Conservation (phyloP, 2,329 filamentous ascomycete genomes). For the Raffaelea arxii region DNA sequence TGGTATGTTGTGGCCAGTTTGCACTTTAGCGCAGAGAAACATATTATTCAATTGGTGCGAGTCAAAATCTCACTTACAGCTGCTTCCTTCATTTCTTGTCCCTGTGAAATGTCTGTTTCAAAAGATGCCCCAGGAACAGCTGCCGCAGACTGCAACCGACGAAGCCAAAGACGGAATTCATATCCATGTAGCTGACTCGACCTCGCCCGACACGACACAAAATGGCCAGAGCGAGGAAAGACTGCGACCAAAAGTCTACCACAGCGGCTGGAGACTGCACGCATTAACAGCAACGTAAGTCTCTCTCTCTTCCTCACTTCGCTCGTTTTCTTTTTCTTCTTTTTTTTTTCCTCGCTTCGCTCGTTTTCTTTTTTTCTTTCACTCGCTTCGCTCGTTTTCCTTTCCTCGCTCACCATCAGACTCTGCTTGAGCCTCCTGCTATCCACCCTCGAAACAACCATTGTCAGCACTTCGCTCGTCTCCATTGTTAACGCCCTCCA, state of each 20-base stretch:
- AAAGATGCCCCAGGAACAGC: not conserved
- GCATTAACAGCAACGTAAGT: not conserved
- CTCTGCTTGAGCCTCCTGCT: constrained; percentile 23
- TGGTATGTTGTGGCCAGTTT: no score
- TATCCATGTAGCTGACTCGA: not conserved
- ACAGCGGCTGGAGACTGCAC: not conserved
- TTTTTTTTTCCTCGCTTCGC: not conserved
- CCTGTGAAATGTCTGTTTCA: not conserved
- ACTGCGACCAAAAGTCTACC: not conserved
- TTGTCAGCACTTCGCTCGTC: constrained; percentile 39
- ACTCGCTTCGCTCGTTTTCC: not conserved
- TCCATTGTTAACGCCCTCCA: constrained; percentile 30
- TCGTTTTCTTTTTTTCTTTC: not conserved
- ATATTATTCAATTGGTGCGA: no score
- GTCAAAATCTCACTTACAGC: no score
- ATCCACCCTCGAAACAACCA: constrained; percentile 37
- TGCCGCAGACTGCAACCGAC: not conserved
- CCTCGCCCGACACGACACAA: not conserved
- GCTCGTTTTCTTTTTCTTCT: not conserved
- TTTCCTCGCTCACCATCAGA: not conserved
- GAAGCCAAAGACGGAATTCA: not conserved
- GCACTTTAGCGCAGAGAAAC: no score
- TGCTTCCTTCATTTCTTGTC: not conserved
- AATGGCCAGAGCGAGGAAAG: not conserved
- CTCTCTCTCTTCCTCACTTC: not conserved